These are phyloP conservation scores for Acephala macrosclerotiorum DNA, from an alignment of 2,329 filamentous ascomycete species.

Conservation along the genomic window DNA sequence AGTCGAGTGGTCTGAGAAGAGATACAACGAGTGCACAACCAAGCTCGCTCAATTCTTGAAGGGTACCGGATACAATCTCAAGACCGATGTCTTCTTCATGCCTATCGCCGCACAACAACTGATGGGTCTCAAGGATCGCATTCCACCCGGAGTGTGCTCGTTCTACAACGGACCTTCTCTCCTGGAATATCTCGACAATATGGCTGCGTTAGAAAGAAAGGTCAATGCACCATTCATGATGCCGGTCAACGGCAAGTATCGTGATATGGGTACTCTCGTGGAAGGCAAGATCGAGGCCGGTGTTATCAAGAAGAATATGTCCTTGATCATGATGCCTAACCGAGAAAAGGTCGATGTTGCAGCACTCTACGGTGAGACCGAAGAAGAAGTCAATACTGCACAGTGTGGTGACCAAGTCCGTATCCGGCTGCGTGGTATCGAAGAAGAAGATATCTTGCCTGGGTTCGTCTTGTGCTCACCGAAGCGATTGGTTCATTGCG, in stretches of 20 bases:
- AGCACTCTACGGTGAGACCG: conserved; percentile 92
- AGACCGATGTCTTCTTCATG: conserved; percentile 94
- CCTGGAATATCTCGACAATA: conserved; percentile 93
- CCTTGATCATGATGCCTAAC: conserved; percentile 95
- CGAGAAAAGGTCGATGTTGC: conserved; percentile 80
- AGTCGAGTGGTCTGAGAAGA: conserved; percentile 92
- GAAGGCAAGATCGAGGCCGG: conserved; percentile 98
- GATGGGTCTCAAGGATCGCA: conserved; percentile 85
- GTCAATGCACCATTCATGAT: conserved; percentile 99
- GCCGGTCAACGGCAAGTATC: conserved; percentile 95
- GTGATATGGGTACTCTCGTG: conserved; percentile 95
- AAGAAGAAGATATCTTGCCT: conserved; percentile 95
- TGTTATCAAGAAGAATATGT: conserved; percentile 88
- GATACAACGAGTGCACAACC: conserved; percentile 90
- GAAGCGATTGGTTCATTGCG: conserved; percentile 91
- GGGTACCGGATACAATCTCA: conserved; percentile 91
- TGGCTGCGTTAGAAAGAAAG: conserved; percentile 93
- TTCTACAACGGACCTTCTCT: conserved; percentile 93
- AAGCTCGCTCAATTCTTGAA: conserved; percentile 91
- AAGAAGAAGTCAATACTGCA: conserved; percentile 84
- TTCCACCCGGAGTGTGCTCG: conserved; percentile 76
- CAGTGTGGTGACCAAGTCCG: conserved; percentile 96
- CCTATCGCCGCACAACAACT: conserved; percentile 91
- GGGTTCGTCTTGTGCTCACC: conserved; percentile 97
- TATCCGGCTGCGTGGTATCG: conserved; percentile 88